Conservation (phyloP, 345 rosid species). For the Hibiscus trionum region DNA sequence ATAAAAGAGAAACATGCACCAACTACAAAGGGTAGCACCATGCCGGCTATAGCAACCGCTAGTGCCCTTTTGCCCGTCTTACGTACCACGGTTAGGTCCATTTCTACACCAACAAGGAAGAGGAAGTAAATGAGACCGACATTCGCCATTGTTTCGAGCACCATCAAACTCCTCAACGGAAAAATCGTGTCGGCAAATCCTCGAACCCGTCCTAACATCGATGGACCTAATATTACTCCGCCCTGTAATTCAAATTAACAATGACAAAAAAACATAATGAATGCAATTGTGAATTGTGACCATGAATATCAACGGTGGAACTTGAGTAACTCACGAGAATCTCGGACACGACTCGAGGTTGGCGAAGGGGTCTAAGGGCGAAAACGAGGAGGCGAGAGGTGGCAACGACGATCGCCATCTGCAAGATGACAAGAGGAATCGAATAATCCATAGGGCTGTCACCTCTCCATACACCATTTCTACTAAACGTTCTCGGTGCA, state of each 20-base stretch:
- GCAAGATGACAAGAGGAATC: constrained; percentile 86
- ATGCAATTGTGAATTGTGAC: not conserved
- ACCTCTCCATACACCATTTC: constrained; percentile 93
- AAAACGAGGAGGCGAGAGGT: constrained; percentile 61
- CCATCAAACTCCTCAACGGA: constrained; percentile 83
- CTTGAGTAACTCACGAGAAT: constrained; percentile 44
- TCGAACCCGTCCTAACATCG: constrained; percentile 47
- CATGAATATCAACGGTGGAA: not conserved
- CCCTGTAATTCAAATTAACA: constrained; percentile 37
- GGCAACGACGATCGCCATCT: constrained; percentile 60
- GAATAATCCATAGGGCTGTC: constrained; percentile 87
- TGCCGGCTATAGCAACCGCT: constrained; percentile 61
- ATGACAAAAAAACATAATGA: too few relatives aligned
- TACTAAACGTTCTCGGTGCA: constrained; percentile 80
- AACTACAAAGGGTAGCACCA: constrained; percentile 65
- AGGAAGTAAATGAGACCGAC: constrained; percentile 85
- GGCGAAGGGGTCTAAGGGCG: constrained; percentile 72
- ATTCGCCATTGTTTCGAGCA: constrained; percentile 96
- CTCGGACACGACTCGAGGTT: constrained; percentile 84
- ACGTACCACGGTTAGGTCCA: constrained; percentile 68
- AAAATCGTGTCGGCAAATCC: constrained; percentile 43
- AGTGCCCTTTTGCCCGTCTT: constrained; percentile 58
- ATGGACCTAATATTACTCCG: constrained; percentile 79
- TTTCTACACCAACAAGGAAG: constrained; percentile 86
- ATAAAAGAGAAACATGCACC: constrained; percentile 50